A percentile compares a stretch with the other conserved stretches of the same genome.
Evolutionary conservation across 78 protist genomes (phyloP).

Genomic region (Dictyostelium brefeldianum): DNA sequence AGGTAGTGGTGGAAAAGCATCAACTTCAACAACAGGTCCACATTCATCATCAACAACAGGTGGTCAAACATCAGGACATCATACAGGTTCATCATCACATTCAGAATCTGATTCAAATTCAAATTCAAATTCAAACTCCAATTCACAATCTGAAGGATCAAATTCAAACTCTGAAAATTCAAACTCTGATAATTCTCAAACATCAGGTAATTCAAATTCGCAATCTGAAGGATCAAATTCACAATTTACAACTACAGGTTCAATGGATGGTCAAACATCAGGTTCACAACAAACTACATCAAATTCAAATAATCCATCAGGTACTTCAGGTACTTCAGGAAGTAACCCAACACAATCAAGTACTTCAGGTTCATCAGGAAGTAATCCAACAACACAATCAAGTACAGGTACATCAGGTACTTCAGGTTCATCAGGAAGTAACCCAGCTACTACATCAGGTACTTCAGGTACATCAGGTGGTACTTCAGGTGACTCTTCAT

Average conservation of each 20-base stretch:
- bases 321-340: neutral
- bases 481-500: conserved; percentile 5
- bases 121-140: neutral
- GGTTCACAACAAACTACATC: neutral
- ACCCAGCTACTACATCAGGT: conserved; percentile 14
- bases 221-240: conserved; percentile 11
- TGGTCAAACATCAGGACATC: conserved; percentile 1
- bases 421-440: neutral
- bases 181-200: neutral
- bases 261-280: conserved; percentile 32
- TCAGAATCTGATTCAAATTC: conserved; percentile 21
- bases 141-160: neutral
- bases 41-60: conserved; percentile 28
- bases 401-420: conserved; percentile 23
- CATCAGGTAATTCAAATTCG: neutral
- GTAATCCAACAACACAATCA: conserved; percentile 2
- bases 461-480: conserved; percentile 19
- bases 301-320: neutral
- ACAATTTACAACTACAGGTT: neutral
- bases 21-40: conserved; percentile 4
- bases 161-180: conserved; percentile 9
- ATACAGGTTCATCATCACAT: neutral
- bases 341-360: neutral
- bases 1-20: conserved; percentile 10
- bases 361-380: neutral